Percentiles rank a stretch among this genome's conserved stretches.
These are phyloP conservation scores for Nicotiana noctiflora DNA, from an alignment of 257 asterid genomes.

Conservation along the genomic window DNA sequence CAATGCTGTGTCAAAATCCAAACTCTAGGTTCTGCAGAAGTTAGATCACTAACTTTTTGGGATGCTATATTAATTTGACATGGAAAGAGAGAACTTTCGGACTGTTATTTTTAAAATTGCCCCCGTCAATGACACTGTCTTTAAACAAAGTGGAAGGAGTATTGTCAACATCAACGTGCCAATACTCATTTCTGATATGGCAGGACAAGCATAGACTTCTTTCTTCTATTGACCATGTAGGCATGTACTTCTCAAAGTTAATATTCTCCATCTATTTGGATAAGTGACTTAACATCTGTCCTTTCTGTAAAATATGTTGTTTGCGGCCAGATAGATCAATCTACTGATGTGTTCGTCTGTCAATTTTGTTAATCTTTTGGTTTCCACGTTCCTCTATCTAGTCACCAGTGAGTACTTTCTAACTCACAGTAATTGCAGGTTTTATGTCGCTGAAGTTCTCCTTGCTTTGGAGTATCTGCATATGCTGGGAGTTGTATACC, in stretches of 20 bases:
- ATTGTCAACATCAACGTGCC: not conserved
- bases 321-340: too few relatives aligned
- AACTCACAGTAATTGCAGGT: constrained; percentile 30
- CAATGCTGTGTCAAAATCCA: not conserved
- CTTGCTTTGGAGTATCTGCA: constrained; percentile 86
- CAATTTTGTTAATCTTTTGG: not conserved
- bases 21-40: not conserved
- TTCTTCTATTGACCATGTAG: too few relatives aligned
- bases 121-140: not conserved
- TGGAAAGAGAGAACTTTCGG: not conserved
- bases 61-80: not conserved
- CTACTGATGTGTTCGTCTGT: too few relatives aligned
- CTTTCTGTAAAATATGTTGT: too few relatives aligned
- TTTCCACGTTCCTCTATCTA: not conserved
- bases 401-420: not conserved
- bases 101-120: not conserved
- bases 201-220: too few relatives aligned
- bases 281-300: too few relatives aligned
- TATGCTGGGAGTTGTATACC: constrained; percentile 94
- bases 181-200: not conserved
- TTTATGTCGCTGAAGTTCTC: constrained; percentile 93
- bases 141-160: not conserved
- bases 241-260: too few relatives aligned
- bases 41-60: not conserved
- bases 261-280: too few relatives aligned